Conservation (phyloP, 2,329 filamentous ascomycete genomes). For the Chaetomiaceae sp. region DNA sequence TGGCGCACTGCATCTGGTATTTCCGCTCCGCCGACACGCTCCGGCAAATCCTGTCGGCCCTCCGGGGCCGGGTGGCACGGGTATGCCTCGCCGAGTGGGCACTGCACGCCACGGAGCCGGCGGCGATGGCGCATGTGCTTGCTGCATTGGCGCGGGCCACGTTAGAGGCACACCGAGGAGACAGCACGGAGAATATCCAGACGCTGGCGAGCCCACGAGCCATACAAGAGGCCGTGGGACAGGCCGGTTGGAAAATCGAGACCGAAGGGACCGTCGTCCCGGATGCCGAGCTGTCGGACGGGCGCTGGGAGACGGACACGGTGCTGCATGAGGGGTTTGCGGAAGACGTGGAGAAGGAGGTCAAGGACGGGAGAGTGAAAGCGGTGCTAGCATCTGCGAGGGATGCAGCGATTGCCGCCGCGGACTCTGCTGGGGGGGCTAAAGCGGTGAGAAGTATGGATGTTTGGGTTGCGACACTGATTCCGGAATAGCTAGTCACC, state of each 20-base stretch:
- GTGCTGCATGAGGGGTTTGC: slow-evolving; percentile 32
- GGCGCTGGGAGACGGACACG: slow-evolving; percentile 42
- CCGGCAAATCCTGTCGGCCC: slow-evolving; percentile 33
- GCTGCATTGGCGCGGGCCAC: slow-evolving; percentile 43
- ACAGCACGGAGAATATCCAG: slow-evolving; percentile 44
- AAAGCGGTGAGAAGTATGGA: slow-evolving; percentile 39
- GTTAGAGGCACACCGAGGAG: slow-evolving; percentile 39
- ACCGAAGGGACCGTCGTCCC: slow-evolving; percentile 36
- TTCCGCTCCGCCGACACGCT: slow-evolving; percentile 40
- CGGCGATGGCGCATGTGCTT: slow-evolving; percentile 46
- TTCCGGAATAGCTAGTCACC: background rate
- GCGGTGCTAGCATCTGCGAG: slow-evolving; percentile 29
- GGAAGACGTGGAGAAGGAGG: slow-evolving; percentile 31
- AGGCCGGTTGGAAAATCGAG: slow-evolving; percentile 37
- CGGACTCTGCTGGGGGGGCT: slow-evolving; percentile 29
- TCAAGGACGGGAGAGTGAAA: slow-evolving; percentile 29
- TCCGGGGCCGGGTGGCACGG: slow-evolving; percentile 32
- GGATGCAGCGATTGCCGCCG: slow-evolving; percentile 32
- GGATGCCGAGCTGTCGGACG: slow-evolving; percentile 41
- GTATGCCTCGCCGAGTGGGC: slow-evolving; percentile 46
- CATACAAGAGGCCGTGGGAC: slow-evolving; percentile 36
- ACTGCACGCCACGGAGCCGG: slow-evolving; percentile 36
- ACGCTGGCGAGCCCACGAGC: slow-evolving; percentile 40
- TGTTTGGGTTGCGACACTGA: slow-evolving; percentile 34
- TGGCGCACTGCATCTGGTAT: slow-evolving; percentile 53